Conservation (phyloP, 2,329 filamentous ascomycete species). For the Zopfia rhizophila region DNA sequence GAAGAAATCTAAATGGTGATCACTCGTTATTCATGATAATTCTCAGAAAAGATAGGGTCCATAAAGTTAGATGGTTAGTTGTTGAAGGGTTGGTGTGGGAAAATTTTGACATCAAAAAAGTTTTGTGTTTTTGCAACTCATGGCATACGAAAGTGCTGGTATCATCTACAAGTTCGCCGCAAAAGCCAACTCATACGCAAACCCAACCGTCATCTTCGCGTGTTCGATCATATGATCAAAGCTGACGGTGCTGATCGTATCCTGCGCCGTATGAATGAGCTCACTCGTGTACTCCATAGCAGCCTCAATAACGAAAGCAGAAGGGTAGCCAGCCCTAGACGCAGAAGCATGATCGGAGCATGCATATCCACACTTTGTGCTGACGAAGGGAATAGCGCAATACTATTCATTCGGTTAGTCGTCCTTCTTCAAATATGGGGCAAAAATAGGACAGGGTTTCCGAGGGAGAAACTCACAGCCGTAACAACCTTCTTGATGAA, state of each 20-base stretch:
- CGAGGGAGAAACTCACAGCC: constrained; percentile 35
- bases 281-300: constrained; percentile 69
- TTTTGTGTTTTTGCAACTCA: too few species aligned
- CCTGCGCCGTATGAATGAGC: constrained; percentile 74
- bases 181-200: constrained; percentile 84
- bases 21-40: too few species aligned
- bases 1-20: too few species aligned
- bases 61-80: too few species aligned
- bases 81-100: too few species aligned
- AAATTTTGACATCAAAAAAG: too few species aligned
- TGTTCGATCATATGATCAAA: constrained; percentile 93
- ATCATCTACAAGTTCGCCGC: too few species aligned
- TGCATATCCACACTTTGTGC: constrained; percentile 89
- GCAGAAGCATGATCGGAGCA: constrained; percentile 79
- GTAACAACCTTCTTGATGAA: constrained; percentile 90
- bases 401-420: constrained; percentile 64
- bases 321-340: constrained; percentile 76
- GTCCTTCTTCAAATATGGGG: too few species aligned
- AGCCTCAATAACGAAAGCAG: constrained; percentile 78
- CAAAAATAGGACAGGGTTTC: not conserved
- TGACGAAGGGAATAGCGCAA: constrained; percentile 83
- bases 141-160: too few species aligned
- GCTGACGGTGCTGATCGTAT: constrained; percentile 73
- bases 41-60: too few species aligned
- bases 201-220: constrained; percentile 80